These are phyloP conservation scores for Saccharomyces hybrid DNA, from an alignment of 1,139 yeast genomes.

Conservation along the genomic window DNA sequence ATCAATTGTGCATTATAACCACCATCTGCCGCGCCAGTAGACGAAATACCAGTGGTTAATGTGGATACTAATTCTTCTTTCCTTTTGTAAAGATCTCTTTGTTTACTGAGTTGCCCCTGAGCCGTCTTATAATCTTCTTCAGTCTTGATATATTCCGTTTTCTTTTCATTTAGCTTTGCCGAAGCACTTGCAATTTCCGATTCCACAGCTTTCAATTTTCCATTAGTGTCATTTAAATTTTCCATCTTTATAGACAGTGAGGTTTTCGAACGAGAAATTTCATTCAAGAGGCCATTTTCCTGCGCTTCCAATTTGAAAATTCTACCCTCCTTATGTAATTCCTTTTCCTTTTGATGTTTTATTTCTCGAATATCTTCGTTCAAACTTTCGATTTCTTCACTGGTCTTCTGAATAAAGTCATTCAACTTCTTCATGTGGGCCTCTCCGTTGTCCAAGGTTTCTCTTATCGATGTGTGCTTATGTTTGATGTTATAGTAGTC, in stretches of 20 bases:
- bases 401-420: conserved; percentile 39
- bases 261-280: conserved; percentile 61
- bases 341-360: conserved; percentile 49
- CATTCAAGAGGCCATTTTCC: conserved; percentile 56
- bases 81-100: conserved; percentile 46
- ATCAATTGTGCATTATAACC: conserved; percentile 75
- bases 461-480: conserved; percentile 39
- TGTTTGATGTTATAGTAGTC: conserved; percentile 48
- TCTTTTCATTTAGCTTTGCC: conserved; percentile 22
- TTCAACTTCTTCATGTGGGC: conserved; percentile 30
- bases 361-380: conserved; percentile 55
- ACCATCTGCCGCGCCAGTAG: conserved; percentile 69
- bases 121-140: conserved; percentile 40
- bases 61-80: conserved; percentile 80
- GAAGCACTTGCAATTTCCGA: conserved; percentile 21
- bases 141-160: conserved; percentile 26
- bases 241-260: conserved; percentile 50
- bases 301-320: conserved; percentile 52
- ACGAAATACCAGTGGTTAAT: conserved; percentile 82
- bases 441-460: conserved; percentile 33
- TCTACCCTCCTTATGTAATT: conserved; percentile 54
- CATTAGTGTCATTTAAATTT: conserved; percentile 45
- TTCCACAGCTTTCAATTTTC: conserved; percentile 18
- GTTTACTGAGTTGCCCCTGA: conserved; percentile 37
- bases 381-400: conserved; percentile 51